A percentile compares a stretch with the other conserved stretches of the same genome.
These are phyloP conservation scores for Phycomyces nitens DNA, from an alignment of 192 early-diverging fungal genomes.

Conservation along the genomic window DNA sequence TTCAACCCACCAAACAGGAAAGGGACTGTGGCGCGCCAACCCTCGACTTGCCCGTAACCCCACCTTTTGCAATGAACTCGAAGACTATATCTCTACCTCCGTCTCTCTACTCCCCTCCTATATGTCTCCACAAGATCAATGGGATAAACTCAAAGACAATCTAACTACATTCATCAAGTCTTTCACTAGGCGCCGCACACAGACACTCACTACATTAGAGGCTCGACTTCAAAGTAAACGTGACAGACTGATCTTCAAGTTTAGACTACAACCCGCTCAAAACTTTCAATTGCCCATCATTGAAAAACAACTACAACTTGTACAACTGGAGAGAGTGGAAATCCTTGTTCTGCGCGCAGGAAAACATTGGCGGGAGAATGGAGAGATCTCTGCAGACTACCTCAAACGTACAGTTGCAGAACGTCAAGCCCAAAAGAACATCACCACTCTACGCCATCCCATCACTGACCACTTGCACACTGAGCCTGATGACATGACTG, in stretches of 20 bases:
- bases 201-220: too few relatives aligned
- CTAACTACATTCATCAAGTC: not conserved
- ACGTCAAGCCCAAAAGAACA: not conserved
- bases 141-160: not conserved
- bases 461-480: not conserved
- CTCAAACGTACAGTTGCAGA: not conserved
- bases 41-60: not conserved
- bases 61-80: not conserved
- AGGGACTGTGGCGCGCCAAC: slow-evolving; percentile 20
- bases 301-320: not conserved
- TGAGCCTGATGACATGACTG: not conserved
- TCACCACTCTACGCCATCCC: not conserved
- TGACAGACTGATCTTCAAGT: not conserved
- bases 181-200: not conserved
- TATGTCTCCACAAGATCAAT: not conserved
- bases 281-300: not conserved
- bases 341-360: not conserved
- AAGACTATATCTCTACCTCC: not conserved
- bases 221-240: not conserved
- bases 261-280: too few relatives aligned
- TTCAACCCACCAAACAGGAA: not conserved
- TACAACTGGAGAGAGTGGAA: not conserved
- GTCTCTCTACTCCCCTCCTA: not conserved
- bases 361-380: slow-evolving; percentile 11
- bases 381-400: slow-evolving; percentile 1